Evolutionary conservation across 1,284 basidiomycete genomes (phyloP).

Genomic region (Rhodotorula sp.): DNA sequence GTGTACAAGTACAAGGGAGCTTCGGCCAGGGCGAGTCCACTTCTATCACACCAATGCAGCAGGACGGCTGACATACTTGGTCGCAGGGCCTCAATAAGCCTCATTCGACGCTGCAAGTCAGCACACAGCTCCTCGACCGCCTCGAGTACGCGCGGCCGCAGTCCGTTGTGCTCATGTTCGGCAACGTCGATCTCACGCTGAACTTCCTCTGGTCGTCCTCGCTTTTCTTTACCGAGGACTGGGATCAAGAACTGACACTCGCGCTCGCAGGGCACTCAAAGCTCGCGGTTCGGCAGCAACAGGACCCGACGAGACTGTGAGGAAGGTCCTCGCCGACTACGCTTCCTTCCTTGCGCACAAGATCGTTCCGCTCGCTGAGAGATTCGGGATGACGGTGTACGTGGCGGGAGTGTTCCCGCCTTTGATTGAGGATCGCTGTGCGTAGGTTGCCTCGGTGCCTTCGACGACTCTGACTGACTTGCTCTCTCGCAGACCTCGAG

Average conservation of each 20-base stretch:
- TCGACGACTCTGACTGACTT: not conserved
- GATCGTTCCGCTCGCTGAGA: slow-evolving; percentile 3
- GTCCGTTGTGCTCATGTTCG: slow-evolving; percentile 17
- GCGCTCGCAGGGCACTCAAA: slow-evolving; percentile 21
- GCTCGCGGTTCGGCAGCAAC: not conserved
- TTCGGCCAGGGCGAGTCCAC: slow-evolving; percentile 11
- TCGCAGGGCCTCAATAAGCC: slow-evolving; percentile 27
- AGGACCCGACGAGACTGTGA: slow-evolving; percentile 5
- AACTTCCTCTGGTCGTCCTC: slow-evolving; percentile 25
- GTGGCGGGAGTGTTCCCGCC: slow-evolving; percentile 21
- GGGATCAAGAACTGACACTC: fast-evolving
- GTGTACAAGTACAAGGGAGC: slow-evolving; percentile 26
- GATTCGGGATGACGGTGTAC: slow-evolving; percentile 6
- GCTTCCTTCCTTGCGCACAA: not conserved
- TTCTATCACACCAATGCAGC: too few species aligned
- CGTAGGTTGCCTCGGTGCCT: not conserved
- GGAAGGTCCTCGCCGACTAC: slow-evolving; percentile 9
- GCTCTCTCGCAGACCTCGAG: slow-evolving; percentile 19
- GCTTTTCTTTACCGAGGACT: too few species aligned
- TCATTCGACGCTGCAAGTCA: slow-evolving; percentile 7
- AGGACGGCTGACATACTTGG: fast-evolving
- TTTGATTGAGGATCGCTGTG: slow-evolving; percentile 33
- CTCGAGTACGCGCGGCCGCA: not conserved
- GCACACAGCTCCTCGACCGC: not conserved
- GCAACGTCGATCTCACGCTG: slow-evolving; percentile 19